These are phyloP conservation scores for Vigna trinervia DNA, from an alignment of 306 rosid genomes.

Conservation along the genomic window DNA sequence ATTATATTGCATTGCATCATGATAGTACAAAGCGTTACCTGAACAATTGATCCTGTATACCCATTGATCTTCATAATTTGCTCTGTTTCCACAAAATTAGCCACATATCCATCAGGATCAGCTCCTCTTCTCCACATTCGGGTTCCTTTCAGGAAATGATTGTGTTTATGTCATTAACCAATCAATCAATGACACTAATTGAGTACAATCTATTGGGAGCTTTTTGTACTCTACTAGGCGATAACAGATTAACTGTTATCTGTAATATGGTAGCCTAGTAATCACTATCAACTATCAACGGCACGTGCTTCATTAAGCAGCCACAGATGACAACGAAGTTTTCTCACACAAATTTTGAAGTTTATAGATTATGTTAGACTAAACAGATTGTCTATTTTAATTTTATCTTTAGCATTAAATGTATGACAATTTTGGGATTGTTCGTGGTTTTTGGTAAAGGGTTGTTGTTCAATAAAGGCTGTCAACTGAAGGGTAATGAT, in stretches of 20 bases:
- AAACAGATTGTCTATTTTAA: no score
- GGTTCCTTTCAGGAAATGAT: slow-evolving; percentile 64
- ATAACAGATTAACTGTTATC: neutral
- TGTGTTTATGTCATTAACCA: slow-evolving; percentile 10
- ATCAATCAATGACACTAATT: slow-evolving; percentile 9
- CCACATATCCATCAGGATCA: slow-evolving; percentile 87
- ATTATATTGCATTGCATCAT: neutral
- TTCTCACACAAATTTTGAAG: neutral
- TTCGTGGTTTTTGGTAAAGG: no score
- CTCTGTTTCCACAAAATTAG: slow-evolving; percentile 86
- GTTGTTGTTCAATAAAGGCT: no score
- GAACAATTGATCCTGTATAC: slow-evolving; percentile 76
- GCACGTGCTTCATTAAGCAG: neutral
- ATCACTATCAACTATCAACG: neutral
- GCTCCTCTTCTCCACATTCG: slow-evolving; percentile 98
- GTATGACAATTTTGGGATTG: no score
- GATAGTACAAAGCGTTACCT: slow-evolving; percentile 56
- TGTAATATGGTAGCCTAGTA: neutral
- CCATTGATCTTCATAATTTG: slow-evolving; percentile 82
- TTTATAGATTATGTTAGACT: no score
- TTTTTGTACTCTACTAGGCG: neutral
- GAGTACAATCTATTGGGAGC: neutral
- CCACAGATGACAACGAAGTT: neutral
- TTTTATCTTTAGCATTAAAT: no score
- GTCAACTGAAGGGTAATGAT: no score